These are phyloP conservation scores for Cicer pinnatifidum DNA, from an alignment of 306 rosid genomes.

Conservation along the genomic window DNA sequence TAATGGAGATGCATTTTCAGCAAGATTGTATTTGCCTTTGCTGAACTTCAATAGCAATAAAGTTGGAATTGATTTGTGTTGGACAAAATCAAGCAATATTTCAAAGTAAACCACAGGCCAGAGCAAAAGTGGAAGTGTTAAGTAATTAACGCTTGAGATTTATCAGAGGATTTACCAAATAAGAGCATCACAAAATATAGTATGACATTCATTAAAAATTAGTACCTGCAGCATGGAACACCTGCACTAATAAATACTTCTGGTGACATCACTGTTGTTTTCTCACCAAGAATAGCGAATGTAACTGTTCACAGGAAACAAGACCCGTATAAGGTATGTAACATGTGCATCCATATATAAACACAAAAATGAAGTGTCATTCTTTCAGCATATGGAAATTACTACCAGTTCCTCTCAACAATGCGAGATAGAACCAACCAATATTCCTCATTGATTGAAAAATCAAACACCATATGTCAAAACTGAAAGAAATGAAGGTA, in stretches of 20 bases:
- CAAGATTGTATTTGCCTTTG: slow-evolving; percentile 25
- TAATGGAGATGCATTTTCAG: slow-evolving; percentile 23
- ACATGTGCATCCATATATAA: slow-evolving; percentile 34
- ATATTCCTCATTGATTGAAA: slow-evolving; percentile 31
- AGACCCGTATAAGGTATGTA: slow-evolving; percentile 35
- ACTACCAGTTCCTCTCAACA: slow-evolving; percentile 33
- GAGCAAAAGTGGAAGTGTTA: slow-evolving; percentile 29
- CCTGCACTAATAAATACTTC: slow-evolving; percentile 85
- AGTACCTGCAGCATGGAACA: slow-evolving; percentile 99
- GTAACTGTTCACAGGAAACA: slow-evolving; percentile 68
- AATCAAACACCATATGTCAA: slow-evolving; percentile 35
- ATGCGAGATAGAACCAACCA: slow-evolving; percentile 23
- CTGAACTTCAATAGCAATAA: slow-evolving; percentile 28
- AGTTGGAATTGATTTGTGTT: slow-evolving; percentile 14
- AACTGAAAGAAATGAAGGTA: slow-evolving; percentile 25
- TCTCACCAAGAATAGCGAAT: slow-evolving; percentile 92
- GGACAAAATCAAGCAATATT: slow-evolving; percentile 26
- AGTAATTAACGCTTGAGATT: slow-evolving; percentile 24
- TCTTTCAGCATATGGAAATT: slow-evolving; percentile 16
- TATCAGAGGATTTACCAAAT: slow-evolving; percentile 17
- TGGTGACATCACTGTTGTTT: slow-evolving; percentile 97
- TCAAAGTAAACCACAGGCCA: slow-evolving; percentile 35
- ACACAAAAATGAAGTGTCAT: slow-evolving; percentile 29
- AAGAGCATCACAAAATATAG: slow-evolving; percentile 39
- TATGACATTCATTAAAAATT: slow-evolving; percentile 10